These are phyloP conservation scores for Pythium coloratum DNA, from an alignment of 352 stramenopile genomes.

Conservation along the genomic window DNA sequence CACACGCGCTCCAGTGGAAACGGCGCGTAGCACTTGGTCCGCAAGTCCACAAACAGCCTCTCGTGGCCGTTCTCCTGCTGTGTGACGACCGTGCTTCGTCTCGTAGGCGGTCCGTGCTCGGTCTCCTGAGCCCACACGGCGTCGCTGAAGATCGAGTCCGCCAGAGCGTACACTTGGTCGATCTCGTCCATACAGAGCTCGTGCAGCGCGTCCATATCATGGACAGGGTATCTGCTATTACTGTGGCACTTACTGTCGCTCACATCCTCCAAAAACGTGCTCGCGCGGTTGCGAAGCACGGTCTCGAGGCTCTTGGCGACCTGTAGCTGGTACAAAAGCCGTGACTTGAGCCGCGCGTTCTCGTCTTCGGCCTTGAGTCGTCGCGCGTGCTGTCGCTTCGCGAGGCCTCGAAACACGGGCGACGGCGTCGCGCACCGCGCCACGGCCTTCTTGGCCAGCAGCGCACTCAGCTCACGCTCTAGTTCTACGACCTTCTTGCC, in stretches of 20 bases:
- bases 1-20: constrained; percentile 20
- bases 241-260: neutral
- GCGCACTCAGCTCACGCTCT: neutral
- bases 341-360: constrained; percentile 8
- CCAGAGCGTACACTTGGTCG: constrained; percentile 10
- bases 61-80: neutral
- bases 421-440: constrained; percentile 4
- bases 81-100: neutral
- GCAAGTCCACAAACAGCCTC: neutral
- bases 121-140: neutral
- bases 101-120: neutral
- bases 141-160: constrained; percentile 7
- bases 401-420: constrained; percentile 2
- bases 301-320: constrained; percentile 14
- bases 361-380: constrained; percentile 6
- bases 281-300: constrained; percentile 13
- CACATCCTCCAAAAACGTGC: constrained; percentile 16
- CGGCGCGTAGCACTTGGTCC: constrained; percentile 4
- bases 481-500: neutral
- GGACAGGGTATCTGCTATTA: constrained; percentile 3
- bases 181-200: constrained; percentile 20
- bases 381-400: constrained; percentile 10
- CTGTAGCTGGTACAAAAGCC: constrained; percentile 5
- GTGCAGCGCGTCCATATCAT: constrained; percentile 16
- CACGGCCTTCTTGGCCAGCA: constrained; percentile 5